Conservation (phyloP, 2,329 filamentous ascomycete species). For the Alternaria sp. region DNA sequence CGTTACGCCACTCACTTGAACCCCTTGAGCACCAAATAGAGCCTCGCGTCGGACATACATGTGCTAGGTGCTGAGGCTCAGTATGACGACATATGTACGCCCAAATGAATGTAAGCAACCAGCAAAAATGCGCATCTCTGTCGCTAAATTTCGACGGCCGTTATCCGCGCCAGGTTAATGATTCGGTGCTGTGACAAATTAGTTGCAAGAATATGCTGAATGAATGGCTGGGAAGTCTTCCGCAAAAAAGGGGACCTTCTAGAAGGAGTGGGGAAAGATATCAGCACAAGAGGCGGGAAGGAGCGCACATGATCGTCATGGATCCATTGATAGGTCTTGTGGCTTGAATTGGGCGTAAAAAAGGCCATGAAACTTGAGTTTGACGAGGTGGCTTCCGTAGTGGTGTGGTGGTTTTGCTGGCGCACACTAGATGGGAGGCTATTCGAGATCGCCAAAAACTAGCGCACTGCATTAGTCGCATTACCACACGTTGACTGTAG, state of each 20-base stretch:
- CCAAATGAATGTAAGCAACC: not conserved
- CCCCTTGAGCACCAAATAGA: not conserved
- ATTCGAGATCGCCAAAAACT: conserved; percentile 1
- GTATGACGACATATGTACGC: not conserved
- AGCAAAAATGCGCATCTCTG: not conserved
- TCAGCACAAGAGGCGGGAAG: conserved; percentile 1
- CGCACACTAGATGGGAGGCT: conserved; percentile 1
- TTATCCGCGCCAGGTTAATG: not conserved
- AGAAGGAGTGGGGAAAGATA: conserved; percentile 10
- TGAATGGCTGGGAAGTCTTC: not conserved
- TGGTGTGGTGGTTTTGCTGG: conserved; percentile 5
- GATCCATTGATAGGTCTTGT: not conserved
- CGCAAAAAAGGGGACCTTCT: conserved; percentile 8
- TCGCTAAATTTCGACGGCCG: not conserved
- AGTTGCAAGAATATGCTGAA: not conserved
- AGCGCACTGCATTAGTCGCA: not conserved
- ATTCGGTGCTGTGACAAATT: not conserved
- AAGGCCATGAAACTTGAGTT: not conserved
- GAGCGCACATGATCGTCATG: conserved; percentile 5
- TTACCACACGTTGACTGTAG: not conserved
- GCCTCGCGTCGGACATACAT: not conserved
- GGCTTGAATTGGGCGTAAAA: conserved; percentile 5
- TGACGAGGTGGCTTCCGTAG: not conserved
- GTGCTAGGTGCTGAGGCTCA: not conserved
- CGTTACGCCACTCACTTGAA: not conserved